Conservation (phyloP, 2,329 filamentous ascomycete genomes). For the Penicillium sp. region DNA sequence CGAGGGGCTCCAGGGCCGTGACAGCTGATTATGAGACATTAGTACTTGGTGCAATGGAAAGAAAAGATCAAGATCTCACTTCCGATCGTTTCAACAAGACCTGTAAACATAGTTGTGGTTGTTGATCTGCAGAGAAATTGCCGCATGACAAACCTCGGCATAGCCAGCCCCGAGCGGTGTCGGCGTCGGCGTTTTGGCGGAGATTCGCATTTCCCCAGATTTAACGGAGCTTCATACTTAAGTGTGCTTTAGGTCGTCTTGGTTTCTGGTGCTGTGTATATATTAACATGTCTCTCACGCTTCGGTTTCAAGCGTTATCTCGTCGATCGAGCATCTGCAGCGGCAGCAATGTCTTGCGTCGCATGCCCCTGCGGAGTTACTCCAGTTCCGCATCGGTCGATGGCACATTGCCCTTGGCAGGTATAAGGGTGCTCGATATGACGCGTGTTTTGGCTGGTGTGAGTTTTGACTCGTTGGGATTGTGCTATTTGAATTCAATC, state of each 20-base stretch:
- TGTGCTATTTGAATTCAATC: slow-evolving; percentile 4
- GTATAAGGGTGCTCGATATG: slow-evolving; percentile 92
- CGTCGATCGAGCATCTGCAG: slow-evolving; percentile 23
- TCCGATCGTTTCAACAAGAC: slow-evolving; percentile 88
- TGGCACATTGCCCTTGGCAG: slow-evolving; percentile 70
- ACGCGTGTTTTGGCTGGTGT: slow-evolving; percentile 93
- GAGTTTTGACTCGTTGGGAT: slow-evolving; percentile 41
- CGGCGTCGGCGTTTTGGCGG: slow-evolving; percentile 30
- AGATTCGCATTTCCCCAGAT: slow-evolving; percentile 23
- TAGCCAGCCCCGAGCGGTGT: slow-evolving; percentile 26
- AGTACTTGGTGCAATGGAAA: slow-evolving; percentile 17
- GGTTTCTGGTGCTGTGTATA: background rate
- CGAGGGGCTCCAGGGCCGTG: slow-evolving; percentile 75
- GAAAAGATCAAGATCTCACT: slow-evolving; percentile 59
- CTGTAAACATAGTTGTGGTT: slow-evolving; percentile 78
- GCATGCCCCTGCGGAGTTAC: slow-evolving; percentile 34
- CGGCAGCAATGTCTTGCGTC: slow-evolving; percentile 23
- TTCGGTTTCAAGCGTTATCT: slow-evolving; percentile 27
- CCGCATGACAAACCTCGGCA: slow-evolving; percentile 30
- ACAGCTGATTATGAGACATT: slow-evolving; percentile 63
- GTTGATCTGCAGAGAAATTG: slow-evolving; percentile 18
- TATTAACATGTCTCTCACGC: slow-evolving; percentile 26
- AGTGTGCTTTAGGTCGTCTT: background rate
- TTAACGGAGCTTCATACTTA: slow-evolving; percentile 6
- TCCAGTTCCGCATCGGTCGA: slow-evolving; percentile 45